Base-by-base conservation (phyloP, 352 stramenopile genomes). In the Peronospora belbahrii region DNA sequence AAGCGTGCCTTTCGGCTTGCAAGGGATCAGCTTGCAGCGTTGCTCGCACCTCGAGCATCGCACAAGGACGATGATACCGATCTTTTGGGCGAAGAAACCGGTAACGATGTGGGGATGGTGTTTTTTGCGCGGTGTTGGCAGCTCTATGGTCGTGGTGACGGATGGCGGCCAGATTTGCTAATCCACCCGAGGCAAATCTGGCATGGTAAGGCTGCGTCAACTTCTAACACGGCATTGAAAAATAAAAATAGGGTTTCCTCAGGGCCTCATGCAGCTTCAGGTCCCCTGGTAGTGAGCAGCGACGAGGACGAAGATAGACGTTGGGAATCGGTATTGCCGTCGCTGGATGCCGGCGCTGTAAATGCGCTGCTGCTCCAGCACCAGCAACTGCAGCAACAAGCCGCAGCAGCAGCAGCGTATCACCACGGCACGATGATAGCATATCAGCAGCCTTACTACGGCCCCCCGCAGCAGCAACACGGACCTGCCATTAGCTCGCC, bases 151-250 rank as follows among this genome's bases (percentile, higher is more conserved):
- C 70, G 75, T 34, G 78, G 75, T 1, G 76, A 87, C 34, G 81
- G 81, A 11, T 92, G 77, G 77, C 67, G 81, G 6, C 81, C 81
- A 1, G 81, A 92, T 15, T 40, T 92, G 36, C 59, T 92, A 10
- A 74, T 89, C 10, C 81, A 92, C 37, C 81, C 81, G 20, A 67
- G 81, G 6, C 81, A 92, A 32, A 62, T 71, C 7, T 89, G 77
- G 81, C 74, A 85, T 49, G 43, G 56, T 2, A 75, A 62, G 22
- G 32, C 60, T 20, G 24, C 47, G 2, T 59, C 55, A 1, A 42
- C 54, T 18, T 56, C 52, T 0, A 59, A 49, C 19, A 39, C 56
- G 23, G 56, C 34, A 3, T 51, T 46, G 4, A n/a, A 18, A 8
- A 68, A 62, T 25, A 62, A 58, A 14, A 47, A 5, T 22, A 62